A percentile compares a stretch with the other conserved stretches of the same genome.
Conservation (phyloP, 805 yeast species). For the Yamadazyma tumulicola region DNA sequence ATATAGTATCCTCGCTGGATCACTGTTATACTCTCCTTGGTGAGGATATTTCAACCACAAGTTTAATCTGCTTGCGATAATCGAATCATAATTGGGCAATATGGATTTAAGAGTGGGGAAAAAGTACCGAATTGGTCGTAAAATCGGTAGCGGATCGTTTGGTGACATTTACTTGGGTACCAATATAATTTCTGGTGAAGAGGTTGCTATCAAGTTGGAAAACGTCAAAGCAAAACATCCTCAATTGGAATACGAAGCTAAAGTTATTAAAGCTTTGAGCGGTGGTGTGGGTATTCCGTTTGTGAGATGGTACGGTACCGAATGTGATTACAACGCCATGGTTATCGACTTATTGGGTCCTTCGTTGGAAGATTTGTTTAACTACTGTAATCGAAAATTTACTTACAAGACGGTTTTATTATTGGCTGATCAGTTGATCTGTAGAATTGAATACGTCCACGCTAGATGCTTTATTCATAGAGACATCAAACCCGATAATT, state of each 20-base stretch:
- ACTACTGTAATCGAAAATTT: slow-evolving; percentile 91
- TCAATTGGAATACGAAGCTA: slow-evolving; percentile 93
- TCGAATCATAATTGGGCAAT: no score
- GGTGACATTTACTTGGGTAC: slow-evolving; percentile 95
- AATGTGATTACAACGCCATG: slow-evolving; percentile 94
- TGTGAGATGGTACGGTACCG: slow-evolving; percentile 93
- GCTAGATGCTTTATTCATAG: slow-evolving; percentile 89
- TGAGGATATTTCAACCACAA: no score
- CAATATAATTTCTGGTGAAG: slow-evolving; percentile 93
- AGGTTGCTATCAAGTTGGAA: slow-evolving; percentile 94
- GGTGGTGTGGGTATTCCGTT: slow-evolving; percentile 98
- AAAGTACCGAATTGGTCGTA: slow-evolving; percentile 89
- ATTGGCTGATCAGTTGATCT: slow-evolving; percentile 89
- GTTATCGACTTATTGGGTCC: slow-evolving; percentile 96
- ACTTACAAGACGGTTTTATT: slow-evolving; percentile 89
- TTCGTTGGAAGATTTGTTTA: slow-evolving; percentile 89
- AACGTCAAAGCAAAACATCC: slow-evolving; percentile 91
- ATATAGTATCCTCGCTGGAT: no score
- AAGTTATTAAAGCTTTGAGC: slow-evolving; percentile 88
- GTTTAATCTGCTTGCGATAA: no score
- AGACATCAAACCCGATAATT: slow-evolving; percentile 81
- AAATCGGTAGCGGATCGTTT: slow-evolving; percentile 95
- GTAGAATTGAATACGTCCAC: slow-evolving; percentile 92
- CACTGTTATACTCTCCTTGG: no score
- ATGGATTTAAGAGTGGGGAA: slow-evolving; percentile 59